Base-by-base conservation (phyloP, 2,329 filamentous ascomycete species). In the Cladosporium cucumerinum region DNA sequence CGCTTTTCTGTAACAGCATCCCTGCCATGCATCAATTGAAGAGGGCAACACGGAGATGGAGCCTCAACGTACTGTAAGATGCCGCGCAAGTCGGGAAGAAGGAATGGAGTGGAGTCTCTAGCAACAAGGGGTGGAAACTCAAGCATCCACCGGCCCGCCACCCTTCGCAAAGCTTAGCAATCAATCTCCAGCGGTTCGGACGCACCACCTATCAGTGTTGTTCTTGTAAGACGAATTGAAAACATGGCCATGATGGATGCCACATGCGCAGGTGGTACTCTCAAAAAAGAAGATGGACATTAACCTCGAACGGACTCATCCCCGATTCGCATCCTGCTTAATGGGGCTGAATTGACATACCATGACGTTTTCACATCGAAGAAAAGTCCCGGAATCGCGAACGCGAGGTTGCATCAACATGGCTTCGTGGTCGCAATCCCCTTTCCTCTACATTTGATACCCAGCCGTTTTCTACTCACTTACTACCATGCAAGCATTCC, bases 371-470 rank as follows among this genome's bases (percentile, higher is more conserved):
- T 52, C 8, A 36, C 6, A 28, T 25, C 32, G 30, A 49, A 51
- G 46, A 60, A 57, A 57, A 57, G 52, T 32, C 28, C 52, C 28
- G 28, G 52, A 57, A 34, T 57, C 55, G 55, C 55, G 55, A 57
- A 57, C 23, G 55, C 55, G 55, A 57, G 30, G 21, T 5, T 34
- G 34, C 32, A 34, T 28, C 32, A 26, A 16, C 21, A 57, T 52
- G 52, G 30, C 52, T 57, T 57, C 21, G 30, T 30, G 10, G 30
- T 28, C 16, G 49, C 16, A n/a, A n/a, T 18, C 23, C 7, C 49
- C 8, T 30, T 30, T 23, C 32, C n/a, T 11, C 25, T 36, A n/a
- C 30, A 25, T 36, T 57, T 57, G 52, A 30, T n/a, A 30, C n/a
- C 7, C 23, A 28, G n/a, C 3, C 14, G 36, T 61, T 51, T 6